Evolutionary conservation across 192 early-diverging fungal genomes (phyloP).

Genomic region (Coemansia sp.): DNA sequence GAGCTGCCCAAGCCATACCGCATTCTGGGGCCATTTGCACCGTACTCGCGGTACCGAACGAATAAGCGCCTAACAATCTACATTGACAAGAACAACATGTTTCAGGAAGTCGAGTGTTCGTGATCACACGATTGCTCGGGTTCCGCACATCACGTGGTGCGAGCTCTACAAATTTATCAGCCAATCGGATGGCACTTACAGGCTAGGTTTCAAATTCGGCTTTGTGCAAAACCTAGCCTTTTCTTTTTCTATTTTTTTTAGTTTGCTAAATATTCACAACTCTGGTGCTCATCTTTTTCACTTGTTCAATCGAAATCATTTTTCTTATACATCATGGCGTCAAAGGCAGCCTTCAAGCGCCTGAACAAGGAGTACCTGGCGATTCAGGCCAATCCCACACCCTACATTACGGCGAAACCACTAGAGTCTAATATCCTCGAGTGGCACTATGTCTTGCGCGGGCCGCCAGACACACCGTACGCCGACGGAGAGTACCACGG

Average conservation of each 20-base stretch:
- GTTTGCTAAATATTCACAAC: neutral
- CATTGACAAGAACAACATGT: slow-evolving; percentile 37
- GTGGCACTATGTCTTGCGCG: slow-evolving; percentile 97
- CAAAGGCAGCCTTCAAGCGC: slow-evolving; percentile 73
- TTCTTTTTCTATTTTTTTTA: slow-evolving; percentile 7
- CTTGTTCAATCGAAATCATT: neutral
- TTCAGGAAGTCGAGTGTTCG: slow-evolving; percentile 41
- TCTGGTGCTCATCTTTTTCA: neutral
- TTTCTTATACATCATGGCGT: slow-evolving; percentile 63
- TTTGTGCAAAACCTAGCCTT: neutral
- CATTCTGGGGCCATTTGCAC: slow-evolving; percentile 37
- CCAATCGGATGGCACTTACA: neutral
- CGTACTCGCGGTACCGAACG: slow-evolving; percentile 35
- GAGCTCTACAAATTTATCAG: neutral
- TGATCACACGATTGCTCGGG: neutral
- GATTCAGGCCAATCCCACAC: slow-evolving; percentile 77
- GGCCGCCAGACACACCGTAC: slow-evolving; percentile 94
- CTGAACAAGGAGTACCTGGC: slow-evolving; percentile 78
- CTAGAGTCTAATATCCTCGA: slow-evolving; percentile 94
- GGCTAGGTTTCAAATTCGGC: neutral
- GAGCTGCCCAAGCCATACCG: slow-evolving; percentile 49
- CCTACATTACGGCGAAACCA: slow-evolving; percentile 88
- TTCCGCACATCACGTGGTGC: neutral
- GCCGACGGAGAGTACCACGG: slow-evolving; percentile 94
- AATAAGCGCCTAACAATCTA: slow-evolving; percentile 33